A percentile compares a stretch with the other conserved stretches of the same genome.
phyloP scores from a whole-genome alignment of 148 eudicot genomes.

The Vaccinium corymbosum region DNA sequence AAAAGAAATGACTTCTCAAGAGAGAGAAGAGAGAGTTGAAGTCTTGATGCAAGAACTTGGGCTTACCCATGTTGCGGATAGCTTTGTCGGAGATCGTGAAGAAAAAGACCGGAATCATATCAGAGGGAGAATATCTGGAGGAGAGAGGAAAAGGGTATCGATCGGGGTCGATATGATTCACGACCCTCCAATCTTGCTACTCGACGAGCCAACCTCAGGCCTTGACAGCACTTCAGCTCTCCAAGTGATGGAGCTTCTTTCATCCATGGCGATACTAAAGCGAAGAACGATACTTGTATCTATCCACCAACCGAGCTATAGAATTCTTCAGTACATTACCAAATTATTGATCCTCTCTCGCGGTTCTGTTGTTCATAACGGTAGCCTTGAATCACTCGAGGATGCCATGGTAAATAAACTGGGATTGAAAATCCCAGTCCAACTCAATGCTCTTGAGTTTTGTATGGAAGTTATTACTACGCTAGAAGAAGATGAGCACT shows the following conservation, averaged over 20 bases:
- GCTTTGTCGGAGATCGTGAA: slow-evolving; percentile 69
- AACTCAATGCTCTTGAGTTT: slow-evolving; percentile 74
- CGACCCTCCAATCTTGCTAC: slow-evolving; percentile 73
- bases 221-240: slow-evolving; percentile 83
- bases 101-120: slow-evolving; percentile 30
- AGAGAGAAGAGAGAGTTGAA: slow-evolving; percentile 58
- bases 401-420: slow-evolving; percentile 40
- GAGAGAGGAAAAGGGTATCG: slow-evolving; percentile 84
- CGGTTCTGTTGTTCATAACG: slow-evolving; percentile 69
- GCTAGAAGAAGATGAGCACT: slow-evolving; percentile 36
- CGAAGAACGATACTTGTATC: slow-evolving; percentile 65
- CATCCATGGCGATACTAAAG: slow-evolving; percentile 54
- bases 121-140: slow-evolving; percentile 82
- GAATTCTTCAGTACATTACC: slow-evolving; percentile 62
- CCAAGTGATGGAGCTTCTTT: slow-evolving; percentile 75
- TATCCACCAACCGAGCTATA: slow-evolving; percentile 88
- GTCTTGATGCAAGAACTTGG: slow-evolving; percentile 76
- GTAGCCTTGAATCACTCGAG: slow-evolving; percentile 64
- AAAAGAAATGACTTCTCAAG: slow-evolving; percentile 35
- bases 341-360: slow-evolving; percentile 72
- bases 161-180: slow-evolving; percentile 90
- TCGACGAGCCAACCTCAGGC: slow-evolving; percentile 96
- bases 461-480: slow-evolving; percentile 70
- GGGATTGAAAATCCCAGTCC: slow-evolving; percentile 65
- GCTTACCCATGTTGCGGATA: slow-evolving; percentile 61